These are phyloP conservation scores for Theobroma grandiflorum DNA, from an alignment of 441 rosid species.

Conservation along the genomic window DNA sequence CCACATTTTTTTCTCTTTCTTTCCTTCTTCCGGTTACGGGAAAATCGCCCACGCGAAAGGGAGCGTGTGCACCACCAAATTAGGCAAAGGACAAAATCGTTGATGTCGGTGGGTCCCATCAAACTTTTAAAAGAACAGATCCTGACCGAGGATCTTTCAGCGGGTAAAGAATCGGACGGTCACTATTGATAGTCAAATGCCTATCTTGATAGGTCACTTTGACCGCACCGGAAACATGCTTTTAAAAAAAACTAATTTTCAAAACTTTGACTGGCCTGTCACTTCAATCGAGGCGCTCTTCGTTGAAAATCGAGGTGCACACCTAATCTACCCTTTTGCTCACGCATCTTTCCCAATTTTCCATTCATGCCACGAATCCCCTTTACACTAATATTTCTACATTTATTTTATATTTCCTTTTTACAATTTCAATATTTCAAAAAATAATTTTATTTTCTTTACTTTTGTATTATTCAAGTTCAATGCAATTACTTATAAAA, in stretches of 20 bases:
- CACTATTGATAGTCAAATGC: constrained; percentile 28
- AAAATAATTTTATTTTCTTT: too few species aligned
- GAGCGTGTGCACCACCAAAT: not conserved
- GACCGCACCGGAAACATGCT: constrained; percentile 43
- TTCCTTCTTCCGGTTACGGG: not conserved
- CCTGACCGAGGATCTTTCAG: constrained; percentile 35
- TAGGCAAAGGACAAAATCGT: constrained; percentile 19
- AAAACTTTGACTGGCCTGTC: constrained; percentile 69
- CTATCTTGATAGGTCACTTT: constrained; percentile 40
- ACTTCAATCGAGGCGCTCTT: constrained; percentile 57
- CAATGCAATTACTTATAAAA: too few species aligned
- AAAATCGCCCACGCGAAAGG: not conserved
- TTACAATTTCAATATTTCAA: too few species aligned
- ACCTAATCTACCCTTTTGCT: constrained; percentile 32
- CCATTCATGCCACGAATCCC: not conserved
- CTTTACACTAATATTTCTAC: too few species aligned
- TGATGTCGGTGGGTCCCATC: constrained; percentile 36
- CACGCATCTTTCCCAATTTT: not conserved
- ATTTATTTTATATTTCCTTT: too few species aligned
- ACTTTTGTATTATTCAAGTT: too few species aligned
- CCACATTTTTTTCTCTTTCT: not conserved
- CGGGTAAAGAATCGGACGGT: constrained; percentile 33
- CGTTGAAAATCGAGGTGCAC: constrained; percentile 48
- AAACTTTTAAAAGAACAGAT: not conserved
- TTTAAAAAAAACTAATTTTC: constrained; percentile 32